A percentile compares a stretch with the other conserved stretches of the same genome.
Evolutionary conservation across 441 rosid species (phyloP).

Genomic region (Brassica hybrid): DNA sequence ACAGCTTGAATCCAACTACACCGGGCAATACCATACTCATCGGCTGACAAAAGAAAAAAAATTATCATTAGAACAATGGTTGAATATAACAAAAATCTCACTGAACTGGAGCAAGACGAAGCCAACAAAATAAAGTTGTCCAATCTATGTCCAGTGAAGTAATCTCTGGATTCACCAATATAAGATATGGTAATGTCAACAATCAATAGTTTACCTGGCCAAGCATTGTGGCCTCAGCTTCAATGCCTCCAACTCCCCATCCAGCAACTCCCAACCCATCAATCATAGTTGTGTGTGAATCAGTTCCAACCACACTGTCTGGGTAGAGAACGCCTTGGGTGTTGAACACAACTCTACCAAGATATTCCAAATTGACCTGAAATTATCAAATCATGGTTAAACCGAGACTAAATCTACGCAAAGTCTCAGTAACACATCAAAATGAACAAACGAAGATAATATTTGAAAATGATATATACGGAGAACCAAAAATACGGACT

Average conservation of each 20-base stretch:
- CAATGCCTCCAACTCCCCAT: constrained; percentile 99
- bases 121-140: background rate
- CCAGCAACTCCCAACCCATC: constrained; percentile 99
- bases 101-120: background rate
- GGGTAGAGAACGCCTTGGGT: constrained; percentile 79
- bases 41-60: constrained; percentile 63
- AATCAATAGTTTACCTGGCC: constrained; percentile 74
- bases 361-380: constrained; percentile 98
- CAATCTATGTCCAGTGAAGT: background rate
- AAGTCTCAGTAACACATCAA: background rate
- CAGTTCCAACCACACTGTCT: constrained; percentile 99
- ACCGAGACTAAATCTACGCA: constrained; percentile 18
- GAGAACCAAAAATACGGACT: constrained; percentile 1
- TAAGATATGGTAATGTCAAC: background rate
- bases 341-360: constrained; percentile 97
- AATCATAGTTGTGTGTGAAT: constrained; percentile 99
- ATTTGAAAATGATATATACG: background rate
- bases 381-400: constrained; percentile 37
- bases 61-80: constrained; percentile 22
- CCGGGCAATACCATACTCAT: constrained; percentile 99
- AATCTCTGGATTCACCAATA: constrained; percentile 6
- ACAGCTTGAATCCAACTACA: constrained; percentile 96
- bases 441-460: too few relatives aligned
- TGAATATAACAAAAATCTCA: background rate
- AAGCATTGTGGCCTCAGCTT: constrained; percentile 98